Conservation (phyloP, 2,329 filamentous ascomycete genomes). For the Venturia nashicola region DNA sequence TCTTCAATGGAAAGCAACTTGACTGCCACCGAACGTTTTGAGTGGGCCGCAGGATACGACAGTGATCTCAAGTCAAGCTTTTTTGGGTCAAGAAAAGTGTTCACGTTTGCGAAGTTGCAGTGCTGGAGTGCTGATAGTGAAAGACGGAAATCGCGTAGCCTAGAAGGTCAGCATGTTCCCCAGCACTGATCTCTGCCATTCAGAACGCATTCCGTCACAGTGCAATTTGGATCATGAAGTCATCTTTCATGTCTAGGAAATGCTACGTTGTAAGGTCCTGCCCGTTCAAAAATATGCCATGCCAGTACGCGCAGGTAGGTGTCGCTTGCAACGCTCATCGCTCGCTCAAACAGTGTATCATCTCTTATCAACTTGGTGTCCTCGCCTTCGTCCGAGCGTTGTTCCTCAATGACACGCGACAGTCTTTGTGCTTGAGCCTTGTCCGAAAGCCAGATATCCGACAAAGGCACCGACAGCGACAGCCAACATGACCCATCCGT, state of each 20-base stretch:
- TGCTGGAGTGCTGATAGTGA: too few species aligned
- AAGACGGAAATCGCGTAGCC: too few species aligned
- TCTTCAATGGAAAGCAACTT: background rate
- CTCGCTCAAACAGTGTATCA: background rate
- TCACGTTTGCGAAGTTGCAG: too few species aligned
- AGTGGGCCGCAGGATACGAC: too few species aligned
- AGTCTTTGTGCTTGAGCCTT: constrained; percentile 62
- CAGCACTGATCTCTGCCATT: background rate
- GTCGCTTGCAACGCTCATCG: background rate
- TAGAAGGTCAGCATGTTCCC: too few species aligned
- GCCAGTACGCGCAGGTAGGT: background rate
- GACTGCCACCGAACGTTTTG: background rate
- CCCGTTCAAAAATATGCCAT: background rate
- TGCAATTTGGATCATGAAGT: background rate
- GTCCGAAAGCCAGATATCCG: constrained; percentile 74
- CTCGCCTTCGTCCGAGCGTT: background rate
- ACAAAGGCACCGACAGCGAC: constrained; percentile 81
- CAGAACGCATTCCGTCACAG: background rate
- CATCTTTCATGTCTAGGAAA: background rate
- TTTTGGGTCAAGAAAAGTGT: too few species aligned
- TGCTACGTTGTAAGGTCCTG: background rate
- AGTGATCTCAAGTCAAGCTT: too few species aligned
- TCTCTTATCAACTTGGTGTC: background rate
- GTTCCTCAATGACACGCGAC: constrained; percentile 71
- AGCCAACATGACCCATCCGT: constrained; percentile 91